phyloP scores from a whole-genome alignment of 2,329 filamentous ascomycete species.

The Colletotrichum sublineola region DNA sequence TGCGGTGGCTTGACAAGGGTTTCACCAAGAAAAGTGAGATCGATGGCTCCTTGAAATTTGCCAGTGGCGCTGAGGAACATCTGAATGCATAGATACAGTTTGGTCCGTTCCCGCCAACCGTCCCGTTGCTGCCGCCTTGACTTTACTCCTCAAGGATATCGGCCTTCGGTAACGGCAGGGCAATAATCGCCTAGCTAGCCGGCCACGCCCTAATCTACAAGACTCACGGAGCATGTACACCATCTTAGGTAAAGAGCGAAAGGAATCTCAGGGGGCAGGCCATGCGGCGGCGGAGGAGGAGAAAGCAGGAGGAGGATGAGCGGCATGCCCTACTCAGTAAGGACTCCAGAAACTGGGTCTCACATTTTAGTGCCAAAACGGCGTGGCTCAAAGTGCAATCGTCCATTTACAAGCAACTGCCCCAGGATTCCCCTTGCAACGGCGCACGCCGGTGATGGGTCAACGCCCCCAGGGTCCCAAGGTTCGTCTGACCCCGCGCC shows the following conservation, averaged over 20 bases:
- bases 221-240: neutral
- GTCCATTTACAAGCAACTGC: neutral
- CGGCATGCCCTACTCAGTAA: neutral
- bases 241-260: neutral
- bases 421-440: constrained; percentile 23
- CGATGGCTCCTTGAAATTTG: constrained; percentile 14
- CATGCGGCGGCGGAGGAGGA: neutral
- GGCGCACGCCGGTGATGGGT: neutral
- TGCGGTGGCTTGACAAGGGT: constrained; percentile 36
- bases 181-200: neutral
- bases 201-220: neutral
- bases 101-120: constrained; percentile 1
- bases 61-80: constrained; percentile 15
- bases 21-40: constrained; percentile 31
- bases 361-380: neutral
- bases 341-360: neutral
- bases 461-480: constrained; percentile 12
- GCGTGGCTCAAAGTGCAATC: neutral
- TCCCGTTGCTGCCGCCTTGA: constrained; percentile 20
- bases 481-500: constrained; percentile 42
- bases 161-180: neutral
- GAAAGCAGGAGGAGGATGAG: neutral
- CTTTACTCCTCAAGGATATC: constrained; percentile 4
- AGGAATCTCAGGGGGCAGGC: neutral
- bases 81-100: neutral